Percentiles rank a stretch among this genome's conserved stretches.
These are phyloP conservation scores for Mycena filopes DNA, from an alignment of 768 basidiomycete genomes.

Conservation along the genomic window DNA sequence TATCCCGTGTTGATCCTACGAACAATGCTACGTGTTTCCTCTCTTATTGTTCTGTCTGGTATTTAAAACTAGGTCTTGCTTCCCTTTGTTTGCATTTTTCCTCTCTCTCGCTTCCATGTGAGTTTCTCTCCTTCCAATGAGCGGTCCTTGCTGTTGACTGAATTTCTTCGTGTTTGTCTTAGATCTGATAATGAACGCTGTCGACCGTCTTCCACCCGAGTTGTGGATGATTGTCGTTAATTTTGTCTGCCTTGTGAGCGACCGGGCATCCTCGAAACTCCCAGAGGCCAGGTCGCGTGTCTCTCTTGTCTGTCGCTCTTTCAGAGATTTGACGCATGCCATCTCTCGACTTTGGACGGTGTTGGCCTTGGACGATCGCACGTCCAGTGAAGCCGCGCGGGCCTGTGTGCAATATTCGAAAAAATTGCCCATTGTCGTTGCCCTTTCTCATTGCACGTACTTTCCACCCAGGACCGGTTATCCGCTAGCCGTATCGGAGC, in stretches of 20 bases:
- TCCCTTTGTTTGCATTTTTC: no score
- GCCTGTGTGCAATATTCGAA: background rate
- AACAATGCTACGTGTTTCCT: no score
- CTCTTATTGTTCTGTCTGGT: no score
- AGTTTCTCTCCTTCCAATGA: no score
- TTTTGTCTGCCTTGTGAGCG: background rate
- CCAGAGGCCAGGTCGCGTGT: background rate
- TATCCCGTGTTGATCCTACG: no score
- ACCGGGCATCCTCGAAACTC: background rate
- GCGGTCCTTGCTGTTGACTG: no score
- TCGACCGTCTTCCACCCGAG: background rate
- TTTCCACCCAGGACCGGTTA: no score
- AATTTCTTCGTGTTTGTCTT: no score
- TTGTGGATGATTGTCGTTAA: background rate
- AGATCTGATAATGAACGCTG: background rate
- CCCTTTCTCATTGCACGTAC: no score
- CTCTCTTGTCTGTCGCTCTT: background rate
- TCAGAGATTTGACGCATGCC: background rate
- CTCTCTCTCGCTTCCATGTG: no score
- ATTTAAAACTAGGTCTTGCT: no score
- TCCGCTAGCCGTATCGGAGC: no score
- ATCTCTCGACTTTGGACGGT: background rate
- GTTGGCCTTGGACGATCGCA: background rate
- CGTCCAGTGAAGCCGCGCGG: background rate
- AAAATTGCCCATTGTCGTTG: background rate